Evolutionary conservation across 306 rosid genomes (phyloP), one percentile per base, ranked within the genome.

Genomic region (Adenanthera pavonina): DNA sequence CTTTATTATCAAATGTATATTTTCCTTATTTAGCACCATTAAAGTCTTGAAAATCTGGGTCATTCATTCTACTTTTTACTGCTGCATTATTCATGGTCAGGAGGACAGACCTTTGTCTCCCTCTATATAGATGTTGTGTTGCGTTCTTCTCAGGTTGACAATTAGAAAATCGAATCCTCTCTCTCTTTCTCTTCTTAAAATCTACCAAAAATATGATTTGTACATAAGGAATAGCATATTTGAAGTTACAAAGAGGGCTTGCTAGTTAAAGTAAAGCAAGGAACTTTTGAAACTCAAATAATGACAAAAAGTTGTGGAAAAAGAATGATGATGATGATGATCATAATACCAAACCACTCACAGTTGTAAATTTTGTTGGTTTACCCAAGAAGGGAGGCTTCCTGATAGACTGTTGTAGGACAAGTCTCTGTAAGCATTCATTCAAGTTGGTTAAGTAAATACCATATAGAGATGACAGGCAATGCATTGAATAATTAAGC

Each of bases 331-430:
- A n/a, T n/a, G n/a, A n/a, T n/a, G n/a, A 10, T 20, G 11, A 69
- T 41, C 17, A 69, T 30, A 44, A 57, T n/a, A 38, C 35, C 6
- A 20, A 54, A 51, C 47, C 20, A 85, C 95, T 72, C 83, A 94
- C 97, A 90, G 75, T 71, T 90, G 90, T 65, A 91, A 74, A 81
- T 82, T 82, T 69, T 5, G 76, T 44, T 77, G 68, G 34, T 70
- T 88, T 75, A 83, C 87, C 98, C 98, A 94, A 68, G 97, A 80
- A 64, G 98, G 98, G 72, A 94, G 34, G 80, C 84, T 85, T 71
- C 98, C 98, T 3, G 84, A 51, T 77, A 92, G 83, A 77, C 85
- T 66, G 80, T 94, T 94, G 94, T 94, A 92, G 9, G 97, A 94
- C 72, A 92, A 64, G 86, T 94, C 98, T 83, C 98, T 94, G 90